phyloP scores from a whole-genome alignment of 371 early-diverging fungal genomes.

The Syncephalis fuscata region DNA sequence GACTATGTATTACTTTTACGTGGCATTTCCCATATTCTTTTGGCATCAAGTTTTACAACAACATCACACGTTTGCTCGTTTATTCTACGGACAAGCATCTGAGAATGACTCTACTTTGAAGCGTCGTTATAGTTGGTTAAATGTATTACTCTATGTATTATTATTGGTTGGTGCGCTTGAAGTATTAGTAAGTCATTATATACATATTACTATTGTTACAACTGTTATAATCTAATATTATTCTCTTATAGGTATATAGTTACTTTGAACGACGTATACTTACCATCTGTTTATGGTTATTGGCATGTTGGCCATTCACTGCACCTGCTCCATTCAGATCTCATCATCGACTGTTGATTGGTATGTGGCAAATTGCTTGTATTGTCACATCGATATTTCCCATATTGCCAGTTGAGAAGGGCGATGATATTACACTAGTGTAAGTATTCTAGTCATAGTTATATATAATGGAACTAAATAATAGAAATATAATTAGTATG shows the following conservation, averaged over 20 bases:
- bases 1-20: conserved; percentile 67
- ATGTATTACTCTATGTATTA: conserved; percentile 2
- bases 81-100: too few relatives aligned
- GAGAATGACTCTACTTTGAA: too few relatives aligned
- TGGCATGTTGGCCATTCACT: conserved; percentile 42
- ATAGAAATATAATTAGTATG: neutral
- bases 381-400: conserved; percentile 64
- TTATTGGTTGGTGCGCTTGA: conserved; percentile 32
- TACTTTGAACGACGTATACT: conserved; percentile 56
- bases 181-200: conserved; percentile 33
- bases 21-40: conserved; percentile 69
- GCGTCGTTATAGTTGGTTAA: neutral
- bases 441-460: conserved; percentile 19
- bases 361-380: conserved; percentile 48
- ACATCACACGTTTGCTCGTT: conserved; percentile 1
- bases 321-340: conserved; percentile 29
- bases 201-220: neutral
- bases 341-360: conserved; percentile 18
- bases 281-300: conserved; percentile 23
- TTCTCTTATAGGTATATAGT: conserved; percentile 36
- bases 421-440: conserved; percentile 55
- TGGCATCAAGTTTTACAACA: conserved; percentile 54
- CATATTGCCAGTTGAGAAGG: conserved; percentile 71
- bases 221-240: too few relatives aligned
- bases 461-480: too few relatives aligned